phyloP scores from a whole-genome alignment of 805 yeast species.

The Kluyveromyces lactis region DNA sequence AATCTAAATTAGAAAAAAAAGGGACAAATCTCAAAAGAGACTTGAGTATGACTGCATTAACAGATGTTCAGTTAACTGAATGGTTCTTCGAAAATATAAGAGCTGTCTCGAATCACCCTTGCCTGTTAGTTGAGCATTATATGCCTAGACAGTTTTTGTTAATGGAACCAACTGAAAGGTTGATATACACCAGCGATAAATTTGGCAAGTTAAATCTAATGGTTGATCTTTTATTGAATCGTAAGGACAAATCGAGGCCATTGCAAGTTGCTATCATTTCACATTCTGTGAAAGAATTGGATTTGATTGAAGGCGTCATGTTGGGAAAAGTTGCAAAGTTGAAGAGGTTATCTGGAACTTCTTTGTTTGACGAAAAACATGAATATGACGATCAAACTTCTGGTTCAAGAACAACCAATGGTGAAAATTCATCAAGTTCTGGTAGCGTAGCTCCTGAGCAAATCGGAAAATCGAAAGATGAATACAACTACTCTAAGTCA shows the following conservation, averaged over 20 bases:
- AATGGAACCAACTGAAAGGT: constrained; percentile 53
- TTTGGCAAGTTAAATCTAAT: constrained; percentile 41
- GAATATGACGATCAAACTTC: constrained; percentile 7
- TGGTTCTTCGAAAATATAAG: constrained; percentile 33
- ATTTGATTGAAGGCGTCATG: constrained; percentile 67
- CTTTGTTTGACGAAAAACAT: constrained; percentile 37
- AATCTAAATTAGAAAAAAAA: background rate
- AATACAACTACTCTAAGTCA: constrained; percentile 19
- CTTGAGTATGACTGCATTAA: constrained; percentile 7
- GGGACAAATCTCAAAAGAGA: background rate
- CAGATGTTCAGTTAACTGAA: constrained; percentile 18
- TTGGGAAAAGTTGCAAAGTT: constrained; percentile 65
- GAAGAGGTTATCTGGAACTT: constrained; percentile 58
- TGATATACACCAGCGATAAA: constrained; percentile 51
- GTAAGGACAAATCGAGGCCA: constrained; percentile 7
- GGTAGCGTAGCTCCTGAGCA: constrained; percentile 7
- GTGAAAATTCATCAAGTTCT: background rate
- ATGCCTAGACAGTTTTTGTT: constrained; percentile 61
- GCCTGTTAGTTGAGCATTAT: constrained; percentile 66
- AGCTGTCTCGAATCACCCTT: constrained; percentile 57
- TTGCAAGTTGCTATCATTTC: constrained; percentile 41
- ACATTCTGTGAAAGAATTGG: constrained; percentile 58
- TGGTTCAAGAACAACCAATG: constrained; percentile 2
- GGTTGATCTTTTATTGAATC: constrained; percentile 16
- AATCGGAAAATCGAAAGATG: constrained; percentile 20